Percentiles rank a stretch among this genome's conserved stretches.
Evolutionary conservation across 768 basidiomycete species (phyloP).

Genomic region (Mycena capillaripes): DNA sequence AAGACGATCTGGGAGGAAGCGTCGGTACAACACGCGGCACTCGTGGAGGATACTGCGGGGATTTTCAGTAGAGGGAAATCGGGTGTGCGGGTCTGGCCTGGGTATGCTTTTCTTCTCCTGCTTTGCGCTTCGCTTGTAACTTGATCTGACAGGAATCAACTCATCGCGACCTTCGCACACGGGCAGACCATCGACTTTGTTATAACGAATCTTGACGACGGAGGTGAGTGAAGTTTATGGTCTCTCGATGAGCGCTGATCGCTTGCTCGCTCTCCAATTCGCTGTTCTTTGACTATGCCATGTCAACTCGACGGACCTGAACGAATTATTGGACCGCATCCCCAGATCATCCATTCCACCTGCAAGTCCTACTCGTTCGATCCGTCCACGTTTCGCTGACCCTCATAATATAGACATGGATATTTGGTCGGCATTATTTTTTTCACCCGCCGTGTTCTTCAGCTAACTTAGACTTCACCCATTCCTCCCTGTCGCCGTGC

Average conservation of each 20-base stretch:
- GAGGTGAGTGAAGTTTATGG: conserved; percentile 2
- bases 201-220: conserved; percentile 32
- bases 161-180: conserved; percentile 21
- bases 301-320: too few relatives aligned
- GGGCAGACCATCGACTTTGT: conserved; percentile 25
- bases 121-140: not conserved
- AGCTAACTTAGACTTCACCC: not conserved
- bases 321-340: not conserved
- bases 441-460: not conserved
- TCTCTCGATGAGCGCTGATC: not conserved
- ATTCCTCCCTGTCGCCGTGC: not conserved
- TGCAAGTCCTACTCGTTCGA: conserved; percentile 6
- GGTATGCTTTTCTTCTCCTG: conserved; percentile 5
- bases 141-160: conserved; percentile 23
- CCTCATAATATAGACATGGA: conserved; percentile 19
- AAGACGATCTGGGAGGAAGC: conserved; percentile 29
- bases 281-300: too few relatives aligned
- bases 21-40: conserved; percentile 5
- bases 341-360: conserved; percentile 27
- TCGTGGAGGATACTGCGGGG: conserved; percentile 4
- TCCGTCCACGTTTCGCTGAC: not conserved
- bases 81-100: conserved; percentile 27
- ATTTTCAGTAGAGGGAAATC: not conserved
- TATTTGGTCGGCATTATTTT: conserved; percentile 7
- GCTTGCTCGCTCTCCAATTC: not conserved